Base-by-base conservation (phyloP, 2,329 filamentous ascomycete genomes). In the Fusarium illudens region DNA sequence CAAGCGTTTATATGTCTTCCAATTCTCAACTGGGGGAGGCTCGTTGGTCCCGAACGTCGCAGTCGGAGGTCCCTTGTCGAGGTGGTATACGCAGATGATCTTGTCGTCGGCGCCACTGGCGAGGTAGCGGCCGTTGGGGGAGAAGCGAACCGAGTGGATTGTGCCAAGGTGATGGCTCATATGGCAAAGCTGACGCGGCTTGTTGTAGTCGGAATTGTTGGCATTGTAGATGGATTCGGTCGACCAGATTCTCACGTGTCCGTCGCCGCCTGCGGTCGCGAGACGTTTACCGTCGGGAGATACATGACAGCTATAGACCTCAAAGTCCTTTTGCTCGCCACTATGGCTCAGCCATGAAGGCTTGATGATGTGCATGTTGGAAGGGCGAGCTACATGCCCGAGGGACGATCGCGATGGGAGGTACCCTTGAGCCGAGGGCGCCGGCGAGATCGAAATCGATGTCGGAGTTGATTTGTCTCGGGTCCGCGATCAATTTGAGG, bases 161-260 rank as follows among this genome's bases (percentile, higher is more conserved):
- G 95, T 98, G 71, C 95, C 96, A 4, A 97, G 94, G 79, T 99
- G 96, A 77, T 98, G 94, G 87, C 94, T 98, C 89, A 99, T 96
- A 75, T 96, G 95, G 72, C 95, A 97, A 74, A 99, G 89, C 84
- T 99, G 96, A 75, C 92, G 94, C 49, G 96, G 95, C 75, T 89
- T 91, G 57, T 84, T 86, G 80, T 90, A 94, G 63, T 86, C 85
- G 32, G 88, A 82, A 70, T 95, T 88, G 68, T 89, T 86, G 65
- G 93, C 90, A 73, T 93, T 92, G 78, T 93, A 90, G 76, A 99
- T 93, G 59, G 96, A 91, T 73, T 98, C 95, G 61, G 93, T 97
- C 20, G 95, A 97, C 96, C 96, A 99, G 73, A 99, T 92, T 68
- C 96, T 92, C 64, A 99, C 96, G 79, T 97, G 93, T 76, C 96